These are phyloP conservation scores for Mallotus japonicus DNA, from an alignment of 441 rosid species.

Conservation along the genomic window DNA sequence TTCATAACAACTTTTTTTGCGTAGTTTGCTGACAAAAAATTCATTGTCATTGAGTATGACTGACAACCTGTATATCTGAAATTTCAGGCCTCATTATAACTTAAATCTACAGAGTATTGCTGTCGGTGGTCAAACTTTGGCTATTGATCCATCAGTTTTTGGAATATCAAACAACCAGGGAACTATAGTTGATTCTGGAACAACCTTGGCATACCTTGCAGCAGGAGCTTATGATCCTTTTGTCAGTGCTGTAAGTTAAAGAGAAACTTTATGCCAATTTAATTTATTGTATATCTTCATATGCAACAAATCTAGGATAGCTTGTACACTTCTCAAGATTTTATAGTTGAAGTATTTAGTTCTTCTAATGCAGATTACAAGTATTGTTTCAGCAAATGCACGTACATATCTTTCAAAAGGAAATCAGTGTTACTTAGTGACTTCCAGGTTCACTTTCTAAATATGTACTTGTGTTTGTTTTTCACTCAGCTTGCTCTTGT, in stretches of 20 bases:
- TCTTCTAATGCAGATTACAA: conserved; percentile 55
- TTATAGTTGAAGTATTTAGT: not conserved
- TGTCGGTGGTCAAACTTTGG: conserved; percentile 59
- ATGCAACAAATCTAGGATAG: not conserved
- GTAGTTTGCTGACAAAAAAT: not conserved
- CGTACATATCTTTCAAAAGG: conserved; percentile 52
- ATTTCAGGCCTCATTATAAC: conserved; percentile 93
- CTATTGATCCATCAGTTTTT: conserved; percentile 69
- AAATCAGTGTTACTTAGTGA: conserved; percentile 56
- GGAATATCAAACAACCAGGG: conserved; percentile 68
- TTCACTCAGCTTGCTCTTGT: not conserved
- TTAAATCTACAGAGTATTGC: conserved; percentile 85
- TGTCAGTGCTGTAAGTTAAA: conserved; percentile 66
- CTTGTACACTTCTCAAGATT: not conserved
- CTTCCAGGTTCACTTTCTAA: conserved; percentile 57
- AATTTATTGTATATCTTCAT: conserved; percentile 11
- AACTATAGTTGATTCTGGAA: conserved; percentile 93
- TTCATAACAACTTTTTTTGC: not conserved
- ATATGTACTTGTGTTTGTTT: conserved; percentile 21
- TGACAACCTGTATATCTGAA: conserved; percentile 31
- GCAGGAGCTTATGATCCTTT: conserved; percentile 74
- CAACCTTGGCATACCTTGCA: conserved; percentile 91
- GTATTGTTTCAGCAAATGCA: conserved; percentile 51
- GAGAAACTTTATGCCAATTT: conserved; percentile 1
- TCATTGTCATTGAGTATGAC: conserved; percentile 14